Evolutionary conservation across 805 yeast species (phyloP), one percentile per base, ranked within the genome.

Genomic region (Yamadazyma nakazawae): DNA sequence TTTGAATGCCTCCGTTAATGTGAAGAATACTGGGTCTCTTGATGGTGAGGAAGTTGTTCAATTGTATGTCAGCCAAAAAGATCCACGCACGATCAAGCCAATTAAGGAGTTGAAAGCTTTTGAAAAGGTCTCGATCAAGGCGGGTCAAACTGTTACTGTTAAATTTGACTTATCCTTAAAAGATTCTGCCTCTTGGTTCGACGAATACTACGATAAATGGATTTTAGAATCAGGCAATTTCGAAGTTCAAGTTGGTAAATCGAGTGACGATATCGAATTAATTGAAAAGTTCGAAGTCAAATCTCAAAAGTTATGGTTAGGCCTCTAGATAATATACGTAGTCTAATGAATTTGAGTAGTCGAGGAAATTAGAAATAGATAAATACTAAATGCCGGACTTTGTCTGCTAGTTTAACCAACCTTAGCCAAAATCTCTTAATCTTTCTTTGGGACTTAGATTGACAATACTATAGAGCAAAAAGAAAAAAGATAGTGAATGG

Each of bases 101-200:
- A 59, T 69, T 28, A 82, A 81, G 62, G 86, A 82, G 56, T 68
- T 82, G 60, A 81, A 79, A 60, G 85, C 76, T 16, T 82, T 78
- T 57, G 72, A 64, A 19, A 81, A 82, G 60, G 75, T 77, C n/a
- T 54, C 47, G 21, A 51, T 82, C 45, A 56, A 63, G 42, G 66
- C 81, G 2, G 81, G 81, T 11, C 74, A 70, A 50, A 46, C 68
- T 8, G 59, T 62, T 44, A 56, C 61, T 1, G 79, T 73, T 19
- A 48, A 57, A 1, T 54, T 80, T 30, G 55, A 56, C 17, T 54
- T 79, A 28, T 67, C 72, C 0, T 49, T 76, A 47, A 75, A 76
- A 52, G 80, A 80, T 50, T 56, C 63, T 16, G 77, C 79, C 21
- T 79, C 85, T 0, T 81, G 63, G 67, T 82, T 72, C 60, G 79